A percentile compares a stretch with the other conserved stretches of the same genome.
phyloP scores from a whole-genome alignment of 129 eudicot species.

The Pseudognaphalium luteoalbum region DNA sequence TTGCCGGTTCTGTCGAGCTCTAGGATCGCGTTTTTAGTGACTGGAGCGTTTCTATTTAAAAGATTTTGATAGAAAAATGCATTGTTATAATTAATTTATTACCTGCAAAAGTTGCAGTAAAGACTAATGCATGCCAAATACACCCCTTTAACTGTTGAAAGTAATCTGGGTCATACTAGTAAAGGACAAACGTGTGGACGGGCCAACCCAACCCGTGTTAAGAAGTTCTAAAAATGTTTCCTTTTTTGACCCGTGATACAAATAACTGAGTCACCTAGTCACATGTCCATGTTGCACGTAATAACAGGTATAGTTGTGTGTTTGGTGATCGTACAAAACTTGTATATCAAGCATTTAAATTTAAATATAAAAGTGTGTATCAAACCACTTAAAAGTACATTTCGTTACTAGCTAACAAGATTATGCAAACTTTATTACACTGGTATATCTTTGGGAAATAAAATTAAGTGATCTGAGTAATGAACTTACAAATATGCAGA shows the following conservation, averaged over 20 bases:
- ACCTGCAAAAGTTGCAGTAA: conserved; percentile 54
- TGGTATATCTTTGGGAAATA: neutral
- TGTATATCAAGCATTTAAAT: neutral
- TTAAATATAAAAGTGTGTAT: neutral
- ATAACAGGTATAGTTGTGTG: neutral
- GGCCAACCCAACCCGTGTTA: too few relatives aligned
- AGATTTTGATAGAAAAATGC: conserved; percentile 22
- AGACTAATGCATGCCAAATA: conserved; percentile 30
- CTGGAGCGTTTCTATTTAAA: conserved; percentile 65
- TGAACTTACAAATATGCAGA: conserved; percentile 70
- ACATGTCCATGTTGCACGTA: neutral
- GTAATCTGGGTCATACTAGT: too few relatives aligned
- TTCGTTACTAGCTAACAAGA: neutral
- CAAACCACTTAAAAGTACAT: neutral
- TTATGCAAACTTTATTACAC: neutral
- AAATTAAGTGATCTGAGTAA: neutral
- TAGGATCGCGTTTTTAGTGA: conserved; percentile 58
- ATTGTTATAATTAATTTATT: conserved; percentile 1
- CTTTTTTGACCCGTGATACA: neutral
- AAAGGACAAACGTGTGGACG: too few relatives aligned
- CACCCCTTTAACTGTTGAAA: too few relatives aligned
- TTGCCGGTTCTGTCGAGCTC: conserved; percentile 71
- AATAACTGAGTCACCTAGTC: too few relatives aligned
- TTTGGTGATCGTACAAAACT: neutral
- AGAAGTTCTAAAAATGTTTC: neutral